Evolutionary conservation across 257 asterid species (phyloP).

Genomic region (Solanum virginianum): DNA sequence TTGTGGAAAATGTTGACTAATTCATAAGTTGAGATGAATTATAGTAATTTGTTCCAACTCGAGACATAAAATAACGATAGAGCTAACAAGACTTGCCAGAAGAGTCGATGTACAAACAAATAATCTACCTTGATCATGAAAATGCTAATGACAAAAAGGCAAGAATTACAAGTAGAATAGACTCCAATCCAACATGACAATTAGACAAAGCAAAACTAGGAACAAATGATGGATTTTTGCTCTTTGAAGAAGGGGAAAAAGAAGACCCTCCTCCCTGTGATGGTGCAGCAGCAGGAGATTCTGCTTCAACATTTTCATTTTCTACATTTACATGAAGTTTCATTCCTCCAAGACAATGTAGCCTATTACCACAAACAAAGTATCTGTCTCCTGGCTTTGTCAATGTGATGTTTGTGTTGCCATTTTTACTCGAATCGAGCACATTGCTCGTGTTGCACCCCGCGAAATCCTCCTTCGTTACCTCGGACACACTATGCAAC

Average conservation of each 20-base stretch:
- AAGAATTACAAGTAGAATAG: background rate
- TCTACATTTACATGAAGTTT: slow-evolving; percentile 47
- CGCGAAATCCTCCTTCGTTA: slow-evolving; percentile 27
- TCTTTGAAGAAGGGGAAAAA: slow-evolving; percentile 50
- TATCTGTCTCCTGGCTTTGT: slow-evolving; percentile 44
- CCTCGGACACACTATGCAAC: slow-evolving; percentile 49
- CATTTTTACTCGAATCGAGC: slow-evolving; percentile 48
- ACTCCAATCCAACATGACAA: background rate
- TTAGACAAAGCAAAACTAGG: slow-evolving; percentile 8
- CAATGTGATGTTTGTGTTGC: slow-evolving; percentile 46
- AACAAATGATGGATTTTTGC: slow-evolving; percentile 5
- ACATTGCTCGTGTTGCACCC: slow-evolving; percentile 60
- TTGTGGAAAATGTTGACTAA: background rate
- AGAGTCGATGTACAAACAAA: background rate
- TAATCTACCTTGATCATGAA: background rate
- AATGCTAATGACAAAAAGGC: background rate
- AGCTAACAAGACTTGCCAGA: background rate
- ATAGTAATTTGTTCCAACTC: background rate
- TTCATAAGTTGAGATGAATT: background rate
- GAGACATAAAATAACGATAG: background rate
- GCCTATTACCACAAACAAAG: slow-evolving; percentile 51
- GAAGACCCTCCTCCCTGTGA: slow-evolving; percentile 26
- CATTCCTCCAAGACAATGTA: slow-evolving; percentile 82
- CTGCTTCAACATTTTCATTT: background rate
- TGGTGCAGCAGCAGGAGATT: slow-evolving; percentile 15